A percentile compares a stretch with the other conserved stretches of the same genome.
These are phyloP conservation scores for Neofusicoccum sp. DNA, from an alignment of 2,329 filamentous ascomycete species.

Conservation along the genomic window DNA sequence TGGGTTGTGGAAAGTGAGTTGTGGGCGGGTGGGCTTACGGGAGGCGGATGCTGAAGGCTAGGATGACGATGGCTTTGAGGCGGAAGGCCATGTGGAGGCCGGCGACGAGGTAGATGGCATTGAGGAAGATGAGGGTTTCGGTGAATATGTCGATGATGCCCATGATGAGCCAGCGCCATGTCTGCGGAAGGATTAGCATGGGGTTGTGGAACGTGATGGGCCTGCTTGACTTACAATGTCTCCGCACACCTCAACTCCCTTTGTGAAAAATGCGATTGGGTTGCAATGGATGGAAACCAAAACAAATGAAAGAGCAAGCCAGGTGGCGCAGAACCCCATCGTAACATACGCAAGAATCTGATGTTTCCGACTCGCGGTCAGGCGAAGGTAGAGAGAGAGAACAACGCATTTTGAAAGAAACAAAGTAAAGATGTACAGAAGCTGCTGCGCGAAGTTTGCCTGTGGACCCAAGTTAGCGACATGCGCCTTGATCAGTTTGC, in stretches of 20 bases:
- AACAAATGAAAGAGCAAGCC: slow-evolving; percentile 30
- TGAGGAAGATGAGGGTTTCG: slow-evolving; percentile 31
- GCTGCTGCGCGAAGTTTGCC: slow-evolving; percentile 35
- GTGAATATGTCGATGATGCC: slow-evolving; percentile 32
- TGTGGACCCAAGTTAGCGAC: slow-evolving; percentile 22
- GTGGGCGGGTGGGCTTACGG: slow-evolving; percentile 23
- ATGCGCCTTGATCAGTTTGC: background rate
- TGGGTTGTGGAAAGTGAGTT: background rate
- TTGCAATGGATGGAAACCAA: slow-evolving; percentile 34
- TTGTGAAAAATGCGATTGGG: slow-evolving; percentile 27
- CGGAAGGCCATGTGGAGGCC: slow-evolving; percentile 33
- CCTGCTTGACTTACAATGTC: slow-evolving; percentile 26
- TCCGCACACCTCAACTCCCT: slow-evolving; percentile 17
- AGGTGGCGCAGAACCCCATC: slow-evolving; percentile 28
- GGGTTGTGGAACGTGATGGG: background rate
- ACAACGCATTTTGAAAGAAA: slow-evolving; percentile 34
- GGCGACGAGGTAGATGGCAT: slow-evolving; percentile 22
- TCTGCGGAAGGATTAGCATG: slow-evolving; percentile 23
- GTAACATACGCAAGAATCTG: slow-evolving; percentile 28
- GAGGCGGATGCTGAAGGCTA: slow-evolving; percentile 35
- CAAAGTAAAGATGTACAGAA: slow-evolving; percentile 34
- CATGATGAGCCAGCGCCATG: slow-evolving; percentile 35
- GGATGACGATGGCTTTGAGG: slow-evolving; percentile 32
- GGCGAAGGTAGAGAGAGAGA: slow-evolving; percentile 33
- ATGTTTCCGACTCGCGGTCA: slow-evolving; percentile 31